These are phyloP conservation scores for Mycena belliarum DNA, from an alignment of 768 basidiomycete genomes.

Conservation along the genomic window DNA sequence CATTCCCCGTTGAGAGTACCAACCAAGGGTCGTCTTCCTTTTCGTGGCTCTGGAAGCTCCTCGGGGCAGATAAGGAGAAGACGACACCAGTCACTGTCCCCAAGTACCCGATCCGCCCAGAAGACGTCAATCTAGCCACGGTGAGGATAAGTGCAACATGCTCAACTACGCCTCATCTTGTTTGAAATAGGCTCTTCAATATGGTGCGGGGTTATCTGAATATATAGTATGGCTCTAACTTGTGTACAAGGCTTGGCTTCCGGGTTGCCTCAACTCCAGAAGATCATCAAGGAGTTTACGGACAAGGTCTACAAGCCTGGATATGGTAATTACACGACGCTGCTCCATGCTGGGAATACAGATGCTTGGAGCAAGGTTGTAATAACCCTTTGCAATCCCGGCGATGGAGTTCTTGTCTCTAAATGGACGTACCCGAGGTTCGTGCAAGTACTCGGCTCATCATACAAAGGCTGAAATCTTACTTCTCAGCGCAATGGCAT, in stretches of 20 bases:
- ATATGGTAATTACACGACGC: constrained; percentile 58
- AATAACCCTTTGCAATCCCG: constrained; percentile 64
- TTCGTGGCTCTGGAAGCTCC: constrained; percentile 62
- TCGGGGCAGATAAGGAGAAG: constrained; percentile 42
- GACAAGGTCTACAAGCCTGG: constrained; percentile 55
- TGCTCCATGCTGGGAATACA: constrained; percentile 70
- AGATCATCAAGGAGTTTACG: constrained; percentile 60
- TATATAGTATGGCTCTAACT: neutral
- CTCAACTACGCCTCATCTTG: neutral
- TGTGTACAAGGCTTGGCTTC: constrained; percentile 33
- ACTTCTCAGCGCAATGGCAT: constrained; percentile 32
- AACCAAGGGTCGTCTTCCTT: constrained; percentile 34
- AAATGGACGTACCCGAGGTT: constrained; percentile 78
- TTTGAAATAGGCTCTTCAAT: constrained; percentile 59
- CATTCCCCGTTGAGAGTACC: constrained; percentile 43
- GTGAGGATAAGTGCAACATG: neutral
- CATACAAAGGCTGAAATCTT: constrained; percentile 21
- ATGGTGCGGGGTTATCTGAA: constrained; percentile 41
- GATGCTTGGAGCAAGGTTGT: constrained; percentile 64
- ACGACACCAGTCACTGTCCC: constrained; percentile 55
- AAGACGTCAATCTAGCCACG: constrained; percentile 58
- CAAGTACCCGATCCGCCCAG: constrained; percentile 52
- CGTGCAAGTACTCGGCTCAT: constrained; percentile 31
- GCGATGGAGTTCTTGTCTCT: constrained; percentile 56
- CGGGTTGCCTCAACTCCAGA: constrained; percentile 59